Evolutionary conservation across 2,329 filamentous ascomycete genomes (phyloP).

Genomic region (Podosphaera xanthii): DNA sequence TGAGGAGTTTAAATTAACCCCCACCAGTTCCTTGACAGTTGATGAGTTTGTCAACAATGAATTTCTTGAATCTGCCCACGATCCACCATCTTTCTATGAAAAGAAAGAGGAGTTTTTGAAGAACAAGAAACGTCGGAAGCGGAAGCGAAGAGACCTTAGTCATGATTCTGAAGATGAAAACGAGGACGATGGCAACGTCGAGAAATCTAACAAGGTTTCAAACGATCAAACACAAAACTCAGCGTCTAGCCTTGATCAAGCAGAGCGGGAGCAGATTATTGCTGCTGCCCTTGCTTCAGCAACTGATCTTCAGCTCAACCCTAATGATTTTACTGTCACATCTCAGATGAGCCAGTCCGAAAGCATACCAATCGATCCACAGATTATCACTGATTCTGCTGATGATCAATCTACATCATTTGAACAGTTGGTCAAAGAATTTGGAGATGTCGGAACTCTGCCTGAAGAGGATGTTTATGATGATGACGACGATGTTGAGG

Average conservation of each 20-base stretch:
- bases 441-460: constrained; percentile 17
- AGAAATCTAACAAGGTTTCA: constrained; percentile 8
- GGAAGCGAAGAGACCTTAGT: not conserved
- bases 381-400: constrained; percentile 4
- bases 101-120: constrained; percentile 35
- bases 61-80: constrained; percentile 49
- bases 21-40: constrained; percentile 65
- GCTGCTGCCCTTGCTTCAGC: not conserved
- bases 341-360: constrained; percentile 18
- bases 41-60: constrained; percentile 59
- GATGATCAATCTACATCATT: constrained; percentile 13
- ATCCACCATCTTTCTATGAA: constrained; percentile 65
- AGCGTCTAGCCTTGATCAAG: not conserved
- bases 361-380: constrained; percentile 3
- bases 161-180: constrained; percentile 7
- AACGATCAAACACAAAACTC: constrained; percentile 5
- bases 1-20: constrained; percentile 74
- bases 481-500: not conserved
- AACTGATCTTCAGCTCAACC: constrained; percentile 26
- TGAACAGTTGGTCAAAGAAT: constrained; percentile 22
- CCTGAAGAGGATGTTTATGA: not conserved
- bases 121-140: constrained; percentile 21
- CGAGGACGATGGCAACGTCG: constrained; percentile 6
- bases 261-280: not conserved
- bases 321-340: constrained; percentile 47